Base-by-base conservation (phyloP, 129 eudicot species). In the Pseudognaphalium luteoalbum region DNA sequence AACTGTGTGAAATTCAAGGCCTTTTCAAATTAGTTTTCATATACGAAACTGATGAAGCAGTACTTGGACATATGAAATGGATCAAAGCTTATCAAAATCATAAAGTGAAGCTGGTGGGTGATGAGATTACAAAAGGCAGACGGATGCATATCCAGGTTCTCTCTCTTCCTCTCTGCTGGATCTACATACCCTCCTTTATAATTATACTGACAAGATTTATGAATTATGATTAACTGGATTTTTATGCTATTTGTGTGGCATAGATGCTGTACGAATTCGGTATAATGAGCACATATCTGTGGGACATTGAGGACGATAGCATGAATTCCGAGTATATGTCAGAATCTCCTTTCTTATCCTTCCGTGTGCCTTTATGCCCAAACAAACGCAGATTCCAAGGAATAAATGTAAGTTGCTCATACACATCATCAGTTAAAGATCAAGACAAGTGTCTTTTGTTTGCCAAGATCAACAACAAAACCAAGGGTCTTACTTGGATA, bases 1-100 rank as follows among this genome's bases (percentile, higher is more conserved):
- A 30, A 7, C 30, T 75, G 35, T 44, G 39, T 20, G 79, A 75
- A 75, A 22, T 75, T 30, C 71, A 75, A 30, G 79, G 63, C 50
- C 33, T 75, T 70, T 25, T 70, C 14, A 70, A 51, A 47, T 30
- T 70, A 41, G 28, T 70, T 51, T 41, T 63, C 0, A 44, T 75
- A 30, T 29, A 5, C 0, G 47, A 64, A 30, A 28, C 63, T 17
- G 15, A 64, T 64, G 73, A 75, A 17, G 22, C 58, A 20, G 81
- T 61, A 16, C 42, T 74, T 29, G 78, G 70, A 42, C 70, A 42
- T 21, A 7, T 74, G 70, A 74, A 61, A 68, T 74, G 78, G 78
- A 56, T 74, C 1, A 74, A 74, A 28, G 19, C 17, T 0, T 62
- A 42, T 61, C 29, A 74, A 62, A 22, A 28, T 30, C 35, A 16